Conservation (phyloP, 768 basidiomycete genomes). For the Lactarius deliciosus region DNA sequence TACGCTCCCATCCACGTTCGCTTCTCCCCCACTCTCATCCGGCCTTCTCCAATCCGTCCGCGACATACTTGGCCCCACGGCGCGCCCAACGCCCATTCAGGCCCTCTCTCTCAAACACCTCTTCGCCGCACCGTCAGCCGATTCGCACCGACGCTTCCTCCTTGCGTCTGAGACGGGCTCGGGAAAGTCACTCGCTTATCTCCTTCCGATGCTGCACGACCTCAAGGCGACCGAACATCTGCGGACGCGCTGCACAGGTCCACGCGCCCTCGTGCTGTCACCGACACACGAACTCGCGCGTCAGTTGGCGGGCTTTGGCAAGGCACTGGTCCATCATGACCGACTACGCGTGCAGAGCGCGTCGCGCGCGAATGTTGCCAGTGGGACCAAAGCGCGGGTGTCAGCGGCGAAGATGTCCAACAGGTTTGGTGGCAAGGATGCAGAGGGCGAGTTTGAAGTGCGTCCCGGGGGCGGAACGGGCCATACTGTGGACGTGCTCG, state of each 20-base stretch:
- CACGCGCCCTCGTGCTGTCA: constrained; percentile 77
- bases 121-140: constrained; percentile 41
- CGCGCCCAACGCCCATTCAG: constrained; percentile 77
- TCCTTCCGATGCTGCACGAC: constrained; percentile 77
- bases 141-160: constrained; percentile 51
- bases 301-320: constrained; percentile 74
- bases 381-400: constrained; percentile 23
- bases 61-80: constrained; percentile 55
- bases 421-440: constrained; percentile 33
- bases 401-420: constrained; percentile 53
- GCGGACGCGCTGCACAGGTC: constrained; percentile 37
- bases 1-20: constrained; percentile 47
- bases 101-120: constrained; percentile 68
- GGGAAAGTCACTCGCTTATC: constrained; percentile 88
- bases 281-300: constrained; percentile 89
- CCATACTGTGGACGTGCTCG: constrained; percentile 52
- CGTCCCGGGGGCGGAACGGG: constrained; percentile 24
- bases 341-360: constrained; percentile 77
- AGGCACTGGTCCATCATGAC: constrained; percentile 66
- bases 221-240: constrained; percentile 65
- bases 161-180: constrained; percentile 90
- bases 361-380: constrained; percentile 53
- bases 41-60: constrained; percentile 59
- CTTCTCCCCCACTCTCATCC: constrained; percentile 67
- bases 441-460: constrained; percentile 31